Conservation (phyloP, 768 basidiomycete genomes). For the Xerocomellus amylosporus region DNA sequence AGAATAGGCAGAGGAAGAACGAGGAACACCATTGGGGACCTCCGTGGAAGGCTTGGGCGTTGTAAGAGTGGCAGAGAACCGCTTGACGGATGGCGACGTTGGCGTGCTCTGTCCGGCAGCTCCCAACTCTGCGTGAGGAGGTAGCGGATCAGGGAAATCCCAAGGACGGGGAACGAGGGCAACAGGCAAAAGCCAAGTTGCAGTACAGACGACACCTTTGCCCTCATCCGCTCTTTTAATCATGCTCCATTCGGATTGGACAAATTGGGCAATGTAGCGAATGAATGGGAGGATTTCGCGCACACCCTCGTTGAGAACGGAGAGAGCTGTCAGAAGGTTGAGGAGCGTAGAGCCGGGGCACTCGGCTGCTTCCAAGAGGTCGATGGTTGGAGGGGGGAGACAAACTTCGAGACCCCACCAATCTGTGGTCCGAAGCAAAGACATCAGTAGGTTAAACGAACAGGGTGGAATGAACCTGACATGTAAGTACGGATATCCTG, state of each 20-base stretch:
- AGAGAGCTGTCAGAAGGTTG: constrained; percentile 71
- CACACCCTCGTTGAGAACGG: constrained; percentile 68
- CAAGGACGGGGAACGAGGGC: constrained; percentile 77
- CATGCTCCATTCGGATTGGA: constrained; percentile 68
- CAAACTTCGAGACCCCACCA: constrained; percentile 90
- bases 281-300: constrained; percentile 83
- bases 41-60: constrained; percentile 33
- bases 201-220: constrained; percentile 80
- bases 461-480: constrained; percentile 41
- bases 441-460: constrained; percentile 3
- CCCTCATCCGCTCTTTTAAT: constrained; percentile 67
- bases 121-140: constrained; percentile 28
- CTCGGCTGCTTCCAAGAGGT: constrained; percentile 60
- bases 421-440: constrained; percentile 42
- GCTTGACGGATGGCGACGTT: constrained; percentile 21
- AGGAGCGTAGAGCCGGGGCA: constrained; percentile 55
- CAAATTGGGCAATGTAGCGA: constrained; percentile 76
- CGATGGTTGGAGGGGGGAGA: constrained; percentile 68
- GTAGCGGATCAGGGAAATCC: constrained; percentile 59
- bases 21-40: constrained; percentile 13
- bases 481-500: constrained; percentile 74
- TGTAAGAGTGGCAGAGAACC: constrained; percentile 23
- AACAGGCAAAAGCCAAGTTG: constrained; percentile 87
- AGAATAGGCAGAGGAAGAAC: constrained; percentile 32
- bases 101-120: constrained; percentile 18